Evolutionary conservation across 2,329 filamentous ascomycete species (phyloP), one percentile per base, ranked within the genome.

Genomic region (Phyllosticta capitalensis): DNA sequence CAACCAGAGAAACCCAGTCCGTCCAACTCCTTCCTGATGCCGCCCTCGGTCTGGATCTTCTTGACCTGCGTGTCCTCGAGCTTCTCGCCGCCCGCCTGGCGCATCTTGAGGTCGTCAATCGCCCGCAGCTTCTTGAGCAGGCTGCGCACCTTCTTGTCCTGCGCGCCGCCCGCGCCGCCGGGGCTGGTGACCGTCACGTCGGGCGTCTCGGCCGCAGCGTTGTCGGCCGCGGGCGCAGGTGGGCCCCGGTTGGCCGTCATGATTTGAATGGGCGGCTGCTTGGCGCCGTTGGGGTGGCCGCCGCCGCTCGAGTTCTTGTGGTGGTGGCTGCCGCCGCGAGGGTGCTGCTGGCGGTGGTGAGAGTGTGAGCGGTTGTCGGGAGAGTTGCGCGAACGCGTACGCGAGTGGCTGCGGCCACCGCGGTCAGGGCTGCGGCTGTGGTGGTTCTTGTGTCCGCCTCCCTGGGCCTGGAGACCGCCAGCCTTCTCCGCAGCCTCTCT

Each of bases 51-150:
- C 59, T 84, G 83, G 67, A 99, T 99, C 83, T 99, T 99, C 81
- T 96, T 95, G 75, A 99, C 85, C 78, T 99, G 94, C 30, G 94
- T 99, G 70, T 96, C 92, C 77, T 99, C 94, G 62, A 99, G 78
- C 81, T 96, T 97, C 81, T 99, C 94, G 5, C 92, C 92, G 33
- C 88, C 87, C 2, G 92, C 94, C 65, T 92, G 85, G 60, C 94
- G 85, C 92, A 97, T 96, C 80, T 97, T 96, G 63, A 99, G 78
- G 72, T 99, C 94, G 71, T 99, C 94, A 70, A 99, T 99, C 10
- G 94, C 94, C 20, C 94, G 85, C 63, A 99, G 88, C 82, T 99
- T 99, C 83, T 99, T 99, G 72, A 96, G 82, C 63, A 99, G 81
- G 61, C 90, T 90, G 59, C 94, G 83, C 63, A 96, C 83, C 80